Evolutionary conservation across 2,329 filamentous ascomycete genomes (phyloP).

Genomic region (Calonectria hongkongensis): DNA sequence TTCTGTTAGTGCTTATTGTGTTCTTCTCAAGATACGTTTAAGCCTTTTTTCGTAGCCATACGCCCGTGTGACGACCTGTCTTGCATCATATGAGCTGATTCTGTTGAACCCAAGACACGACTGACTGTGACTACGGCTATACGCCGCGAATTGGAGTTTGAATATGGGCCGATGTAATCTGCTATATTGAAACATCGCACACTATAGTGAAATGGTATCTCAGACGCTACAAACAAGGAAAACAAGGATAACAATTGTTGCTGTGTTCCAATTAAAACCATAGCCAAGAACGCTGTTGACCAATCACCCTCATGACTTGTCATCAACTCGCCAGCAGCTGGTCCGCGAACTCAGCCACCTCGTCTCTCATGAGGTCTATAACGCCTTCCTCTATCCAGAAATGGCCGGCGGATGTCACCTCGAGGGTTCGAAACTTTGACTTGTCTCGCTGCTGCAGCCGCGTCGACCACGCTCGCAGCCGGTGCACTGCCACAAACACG

Average conservation of each 20-base stretch:
- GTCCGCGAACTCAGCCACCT: constrained; percentile 55
- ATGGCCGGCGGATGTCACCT: constrained; percentile 74
- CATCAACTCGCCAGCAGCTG: constrained; percentile 43
- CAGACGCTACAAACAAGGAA: neutral
- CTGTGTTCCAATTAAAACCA: constrained; percentile 6
- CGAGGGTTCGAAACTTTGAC: constrained; percentile 68
- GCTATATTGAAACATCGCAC: neutral
- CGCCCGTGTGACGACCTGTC: neutral
- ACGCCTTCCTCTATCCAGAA: constrained; percentile 77
- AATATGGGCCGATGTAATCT: too few species aligned
- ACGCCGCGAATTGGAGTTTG: neutral
- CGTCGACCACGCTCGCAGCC: constrained; percentile 79
- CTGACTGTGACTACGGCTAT: too few species aligned
- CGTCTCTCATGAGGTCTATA: constrained; percentile 55
- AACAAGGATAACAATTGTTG: neutral
- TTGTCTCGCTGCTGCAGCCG: constrained; percentile 66
- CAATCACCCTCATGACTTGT: neutral
- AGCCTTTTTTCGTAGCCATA: neutral
- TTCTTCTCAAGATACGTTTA: neutral
- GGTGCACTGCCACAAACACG: constrained; percentile 80
- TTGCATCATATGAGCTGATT: neutral
- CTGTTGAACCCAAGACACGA: neutral
- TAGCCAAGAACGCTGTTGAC: neutral
- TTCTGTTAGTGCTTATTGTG: neutral
- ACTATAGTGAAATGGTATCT: constrained; percentile 15